Base-by-base conservation (phyloP, 176 grass and related monocot genomes). In the Triticum urartu region DNA sequence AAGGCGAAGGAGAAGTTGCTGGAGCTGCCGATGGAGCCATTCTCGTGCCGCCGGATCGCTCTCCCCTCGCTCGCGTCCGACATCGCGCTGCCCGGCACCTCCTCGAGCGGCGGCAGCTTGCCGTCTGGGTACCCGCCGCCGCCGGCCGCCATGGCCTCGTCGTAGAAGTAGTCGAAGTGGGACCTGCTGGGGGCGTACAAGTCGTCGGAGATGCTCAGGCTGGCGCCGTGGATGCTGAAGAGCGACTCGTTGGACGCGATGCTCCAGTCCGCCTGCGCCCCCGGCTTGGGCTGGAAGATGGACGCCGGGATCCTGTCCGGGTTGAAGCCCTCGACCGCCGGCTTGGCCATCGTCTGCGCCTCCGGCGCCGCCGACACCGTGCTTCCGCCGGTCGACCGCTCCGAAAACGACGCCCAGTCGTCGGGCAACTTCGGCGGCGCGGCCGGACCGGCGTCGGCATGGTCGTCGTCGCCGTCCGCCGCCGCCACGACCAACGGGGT, bases 1-100 rank as follows among this genome's bases (percentile, higher is more conserved):
- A 95, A 95, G 60, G 93, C 86, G 76, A 95, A 95, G 60, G 93
- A 95, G 68, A 84, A 90, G 80, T 92, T 89, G 89, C 91, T 91
- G 0, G 87, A 88, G 82, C 88, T 91, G 83, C 88, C 65, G 5
- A 76, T 61, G 65, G 93, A 95, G 50, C 78, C 64, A 66, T 76
- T 92, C 39, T 89, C 91, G 61, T 83, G 70, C 7, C 71, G 72
- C 68, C 48, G 66, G 33, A 73, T 35, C 20, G 48, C 67, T 72
- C 28, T 39, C 15, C 40, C 89, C 5, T 3, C 20, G 81, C 75
- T 79, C 13, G 73, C 56, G 0, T 59, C 75, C 4, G 85, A 85
- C 36, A 78, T 14, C 5, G 75, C 81, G 85, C 85, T 91, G 76
- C 81, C 61, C 2, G 85, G 81, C 59, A 64, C 64, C 40, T 88